Conservation (phyloP, 2,329 filamentous ascomycete species). For the Epichloe amarillans region DNA sequence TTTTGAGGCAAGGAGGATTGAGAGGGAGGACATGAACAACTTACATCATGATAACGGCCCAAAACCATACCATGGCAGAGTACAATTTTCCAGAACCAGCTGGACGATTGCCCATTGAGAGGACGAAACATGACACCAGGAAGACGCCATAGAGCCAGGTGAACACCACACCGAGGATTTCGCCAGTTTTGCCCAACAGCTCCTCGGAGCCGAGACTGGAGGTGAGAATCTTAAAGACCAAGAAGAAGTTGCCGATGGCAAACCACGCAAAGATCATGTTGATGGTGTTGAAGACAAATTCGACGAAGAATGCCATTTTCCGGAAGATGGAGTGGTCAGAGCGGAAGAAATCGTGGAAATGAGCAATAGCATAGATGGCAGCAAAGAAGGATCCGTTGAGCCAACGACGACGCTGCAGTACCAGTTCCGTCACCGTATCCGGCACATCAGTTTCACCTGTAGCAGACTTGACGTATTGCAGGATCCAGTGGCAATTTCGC, state of each 20-base stretch:
- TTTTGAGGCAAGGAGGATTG: background rate
- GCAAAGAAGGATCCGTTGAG: constrained; percentile 98
- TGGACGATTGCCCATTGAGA: constrained; percentile 87
- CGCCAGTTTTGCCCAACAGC: constrained; percentile 64
- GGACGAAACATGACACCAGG: constrained; percentile 85
- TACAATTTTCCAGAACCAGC: constrained; percentile 90
- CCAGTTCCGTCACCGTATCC: constrained; percentile 84
- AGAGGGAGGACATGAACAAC: constrained; percentile 19
- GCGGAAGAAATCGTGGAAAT: constrained; percentile 93
- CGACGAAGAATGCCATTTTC: constrained; percentile 80
- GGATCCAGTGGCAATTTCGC: constrained; percentile 90
- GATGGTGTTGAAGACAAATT: constrained; percentile 87
- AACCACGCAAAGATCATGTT: constrained; percentile 99
- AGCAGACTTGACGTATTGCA: constrained; percentile 97
- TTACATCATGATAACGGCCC: constrained; percentile 86
- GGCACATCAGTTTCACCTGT: constrained; percentile 96
- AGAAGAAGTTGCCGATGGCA: constrained; percentile 95
- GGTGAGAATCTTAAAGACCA: constrained; percentile 95
- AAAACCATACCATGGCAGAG: constrained; percentile 97
- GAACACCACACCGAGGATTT: constrained; percentile 76
- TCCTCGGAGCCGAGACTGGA: constrained; percentile 58
- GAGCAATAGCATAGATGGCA: constrained; percentile 83
- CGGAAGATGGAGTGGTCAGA: constrained; percentile 79
- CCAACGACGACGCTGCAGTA: constrained; percentile 92
- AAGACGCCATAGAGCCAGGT: constrained; percentile 93